Evolutionary conservation across 345 rosid species (phyloP).

Genomic region (Gossypium bickii): DNA sequence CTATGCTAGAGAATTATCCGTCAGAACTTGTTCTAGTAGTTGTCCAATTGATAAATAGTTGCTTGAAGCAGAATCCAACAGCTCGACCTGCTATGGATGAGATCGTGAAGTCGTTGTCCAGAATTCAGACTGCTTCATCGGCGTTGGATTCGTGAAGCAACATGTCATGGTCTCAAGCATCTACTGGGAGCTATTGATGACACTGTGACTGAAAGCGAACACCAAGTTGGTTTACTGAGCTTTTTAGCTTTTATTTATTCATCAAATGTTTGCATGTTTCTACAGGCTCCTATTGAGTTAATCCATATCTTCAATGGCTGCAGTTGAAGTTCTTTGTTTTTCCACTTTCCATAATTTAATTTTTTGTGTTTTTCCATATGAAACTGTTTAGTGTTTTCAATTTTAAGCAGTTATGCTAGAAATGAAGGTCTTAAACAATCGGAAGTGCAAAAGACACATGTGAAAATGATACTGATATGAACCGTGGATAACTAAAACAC

Average conservation of each 20-base stretch:
- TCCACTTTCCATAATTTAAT: neutral
- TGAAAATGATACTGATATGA: too few species aligned
- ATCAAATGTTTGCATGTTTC: neutral
- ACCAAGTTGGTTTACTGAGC: neutral
- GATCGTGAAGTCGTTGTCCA: slow-evolving; percentile 41
- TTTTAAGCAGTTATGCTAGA: too few species aligned
- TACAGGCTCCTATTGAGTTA: neutral
- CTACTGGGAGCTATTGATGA: neutral
- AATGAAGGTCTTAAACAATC: too few species aligned
- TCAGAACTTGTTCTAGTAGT: slow-evolving; percentile 36
- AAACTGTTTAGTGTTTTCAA: too few species aligned
- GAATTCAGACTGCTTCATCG: slow-evolving; percentile 38
- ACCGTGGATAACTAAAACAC: neutral
- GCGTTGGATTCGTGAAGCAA: slow-evolving; percentile 33
- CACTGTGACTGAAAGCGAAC: neutral
- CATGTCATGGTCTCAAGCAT: neutral
- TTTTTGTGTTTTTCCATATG: neutral
- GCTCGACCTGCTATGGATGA: slow-evolving; percentile 72
- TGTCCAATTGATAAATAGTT: slow-evolving; percentile 41
- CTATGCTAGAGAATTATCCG: slow-evolving; percentile 39
- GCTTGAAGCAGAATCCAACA: slow-evolving; percentile 52
- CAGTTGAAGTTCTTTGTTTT: neutral
- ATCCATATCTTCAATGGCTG: neutral
- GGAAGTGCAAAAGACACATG: too few species aligned
- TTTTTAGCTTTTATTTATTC: slow-evolving; percentile 1